These are phyloP conservation scores for Entamoeba nuttalli DNA, from an alignment of 208 protist genomes.

Conservation along the genomic window DNA sequence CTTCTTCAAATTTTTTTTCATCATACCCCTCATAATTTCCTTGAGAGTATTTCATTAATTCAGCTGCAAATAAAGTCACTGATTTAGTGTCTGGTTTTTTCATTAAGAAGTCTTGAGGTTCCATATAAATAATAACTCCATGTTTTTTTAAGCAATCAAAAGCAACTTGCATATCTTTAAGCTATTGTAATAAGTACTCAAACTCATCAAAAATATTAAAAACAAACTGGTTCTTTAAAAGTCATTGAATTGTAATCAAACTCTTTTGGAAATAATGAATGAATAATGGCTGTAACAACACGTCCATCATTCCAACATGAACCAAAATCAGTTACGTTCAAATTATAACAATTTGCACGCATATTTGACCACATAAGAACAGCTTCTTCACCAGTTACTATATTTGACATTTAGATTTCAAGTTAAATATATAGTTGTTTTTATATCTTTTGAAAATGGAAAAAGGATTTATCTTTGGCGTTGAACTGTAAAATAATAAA, in stretches of 20 bases:
- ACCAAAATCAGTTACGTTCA: background rate
- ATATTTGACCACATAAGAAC: background rate
- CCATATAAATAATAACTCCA: background rate
- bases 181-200: background rate
- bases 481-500: too few relatives aligned
- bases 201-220: background rate
- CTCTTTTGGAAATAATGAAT: background rate
- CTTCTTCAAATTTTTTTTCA: background rate
- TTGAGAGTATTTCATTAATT: background rate
- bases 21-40: background rate
- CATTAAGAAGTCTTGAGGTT: background rate
- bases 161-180: background rate
- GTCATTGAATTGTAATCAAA: background rate
- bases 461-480: too few relatives aligned
- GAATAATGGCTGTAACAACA: background rate
- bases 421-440: background rate
- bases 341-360: background rate
- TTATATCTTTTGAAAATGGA: too few relatives aligned
- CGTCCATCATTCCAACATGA: background rate
- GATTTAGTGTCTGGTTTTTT: background rate
- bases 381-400: background rate
- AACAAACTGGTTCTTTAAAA: background rate
- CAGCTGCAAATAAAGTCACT: background rate
- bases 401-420: background rate
- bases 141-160: background rate